Evolutionary conservation across 768 basidiomycete genomes (phyloP).

Genomic region (Lactarius sanguifluus): DNA sequence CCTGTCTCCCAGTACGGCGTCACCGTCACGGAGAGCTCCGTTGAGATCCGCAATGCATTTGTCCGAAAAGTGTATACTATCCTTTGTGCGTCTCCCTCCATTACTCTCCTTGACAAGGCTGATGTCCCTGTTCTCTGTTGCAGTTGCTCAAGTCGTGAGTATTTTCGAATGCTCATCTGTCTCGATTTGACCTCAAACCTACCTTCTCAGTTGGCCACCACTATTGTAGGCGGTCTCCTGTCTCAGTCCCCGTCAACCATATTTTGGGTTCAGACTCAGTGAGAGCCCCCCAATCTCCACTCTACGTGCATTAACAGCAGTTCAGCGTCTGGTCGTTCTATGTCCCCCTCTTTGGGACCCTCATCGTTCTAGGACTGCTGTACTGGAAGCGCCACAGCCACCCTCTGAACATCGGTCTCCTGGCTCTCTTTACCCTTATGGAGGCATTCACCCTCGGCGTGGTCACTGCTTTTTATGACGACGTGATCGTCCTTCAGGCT

Average conservation of each 20-base stretch:
- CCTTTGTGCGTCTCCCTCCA: conserved; percentile 58
- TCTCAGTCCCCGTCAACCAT: conserved; percentile 61
- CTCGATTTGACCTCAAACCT: conserved; percentile 10
- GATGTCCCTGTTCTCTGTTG: conserved; percentile 3
- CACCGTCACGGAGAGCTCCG: conserved; percentile 71
- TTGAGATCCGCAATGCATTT: conserved; percentile 81
- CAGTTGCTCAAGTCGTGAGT: conserved; percentile 74
- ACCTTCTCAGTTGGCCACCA: conserved; percentile 59
- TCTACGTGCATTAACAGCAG: conserved; percentile 5
- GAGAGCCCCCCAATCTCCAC: conserved; percentile 34
- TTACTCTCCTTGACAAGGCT: background rate
- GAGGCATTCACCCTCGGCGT: conserved; percentile 92
- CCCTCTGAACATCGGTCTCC: conserved; percentile 82
- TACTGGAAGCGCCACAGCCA: conserved; percentile 93
- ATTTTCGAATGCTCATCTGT: background rate
- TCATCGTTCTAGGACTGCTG: conserved; percentile 75
- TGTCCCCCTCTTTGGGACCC: conserved; percentile 72
- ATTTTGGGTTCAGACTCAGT: conserved; percentile 73
- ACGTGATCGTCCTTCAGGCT: conserved; percentile 78
- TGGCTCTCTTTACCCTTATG: conserved; percentile 85
- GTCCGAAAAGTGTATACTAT: conserved; percentile 90
- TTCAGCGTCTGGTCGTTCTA: conserved; percentile 77
- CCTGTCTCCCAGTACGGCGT: conserved; percentile 63
- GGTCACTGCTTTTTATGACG: conserved; percentile 73
- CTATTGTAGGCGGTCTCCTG: conserved; percentile 70